Percentiles rank a stretch among this genome's conserved stretches.
These are phyloP conservation scores for Trichosporon inkin DNA, from an alignment of 1,284 basidiomycete species.

Conservation along the genomic window DNA sequence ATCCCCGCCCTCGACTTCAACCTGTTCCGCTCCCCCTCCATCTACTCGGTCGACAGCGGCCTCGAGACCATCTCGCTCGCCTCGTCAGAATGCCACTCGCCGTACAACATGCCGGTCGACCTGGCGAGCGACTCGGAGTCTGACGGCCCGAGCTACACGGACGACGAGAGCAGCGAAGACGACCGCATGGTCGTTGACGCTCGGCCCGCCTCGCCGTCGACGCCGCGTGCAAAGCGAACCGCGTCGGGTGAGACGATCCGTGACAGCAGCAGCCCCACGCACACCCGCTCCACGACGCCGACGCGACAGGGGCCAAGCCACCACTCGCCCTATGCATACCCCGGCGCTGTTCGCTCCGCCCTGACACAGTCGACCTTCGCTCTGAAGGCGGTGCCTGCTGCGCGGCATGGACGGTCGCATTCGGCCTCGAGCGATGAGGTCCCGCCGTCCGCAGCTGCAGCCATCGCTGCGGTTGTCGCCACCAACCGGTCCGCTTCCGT, in stretches of 20 bases:
- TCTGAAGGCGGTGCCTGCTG: neutral
- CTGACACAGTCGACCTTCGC: constrained; percentile 1
- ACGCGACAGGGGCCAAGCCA: constrained; percentile 2
- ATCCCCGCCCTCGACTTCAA: constrained; percentile 43
- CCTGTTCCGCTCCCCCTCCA: constrained; percentile 39
- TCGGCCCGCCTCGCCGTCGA: constrained; percentile 12
- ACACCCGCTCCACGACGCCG: constrained; percentile 10
- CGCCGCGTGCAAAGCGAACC: constrained; percentile 13
- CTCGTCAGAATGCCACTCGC: constrained; percentile 5
- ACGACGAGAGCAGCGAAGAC: constrained; percentile 15
- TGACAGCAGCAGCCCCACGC: constrained; percentile 2
- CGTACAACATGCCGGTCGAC: neutral
- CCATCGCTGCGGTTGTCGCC: constrained; percentile 5
- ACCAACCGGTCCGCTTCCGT: constrained; percentile 6
- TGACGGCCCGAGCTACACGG: neutral
- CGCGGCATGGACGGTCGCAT: constrained; percentile 2
- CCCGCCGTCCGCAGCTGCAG: constrained; percentile 3
- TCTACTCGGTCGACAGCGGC: constrained; percentile 38
- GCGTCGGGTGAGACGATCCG: neutral
- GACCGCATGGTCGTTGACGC: neutral
- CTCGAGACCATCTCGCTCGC: constrained; percentile 11
- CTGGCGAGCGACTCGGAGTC: constrained; percentile 1
- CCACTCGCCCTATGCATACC: neutral
- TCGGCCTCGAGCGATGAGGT: constrained; percentile 2
- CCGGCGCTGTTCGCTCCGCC: neutral